These are phyloP conservation scores for Leishmania guyanensis DNA, from an alignment of 208 protist species.

Conservation along the genomic window DNA sequence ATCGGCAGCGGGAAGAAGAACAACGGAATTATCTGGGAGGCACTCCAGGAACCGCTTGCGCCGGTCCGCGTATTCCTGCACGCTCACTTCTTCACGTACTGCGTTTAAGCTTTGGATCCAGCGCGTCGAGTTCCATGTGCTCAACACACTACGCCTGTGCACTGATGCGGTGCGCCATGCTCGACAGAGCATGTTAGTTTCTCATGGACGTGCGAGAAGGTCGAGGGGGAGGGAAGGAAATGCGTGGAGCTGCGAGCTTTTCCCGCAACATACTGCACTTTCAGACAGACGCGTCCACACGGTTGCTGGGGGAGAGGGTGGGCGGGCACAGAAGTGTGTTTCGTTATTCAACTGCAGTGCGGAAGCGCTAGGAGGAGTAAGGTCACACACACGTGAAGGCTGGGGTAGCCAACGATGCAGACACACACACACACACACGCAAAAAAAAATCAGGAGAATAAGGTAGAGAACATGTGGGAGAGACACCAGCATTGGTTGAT, in stretches of 20 bases:
- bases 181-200: conserved; percentile 8
- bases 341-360: not conserved
- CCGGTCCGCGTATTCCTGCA: conserved; percentile 37
- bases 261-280: not conserved
- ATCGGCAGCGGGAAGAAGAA: conserved; percentile 49
- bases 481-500: not conserved
- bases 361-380: not conserved
- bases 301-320: not conserved
- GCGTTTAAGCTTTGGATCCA: not conserved
- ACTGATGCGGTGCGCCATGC: conserved; percentile 1
- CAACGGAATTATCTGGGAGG: conserved; percentile 40
- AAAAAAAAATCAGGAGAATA: not conserved
- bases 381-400: not conserved
- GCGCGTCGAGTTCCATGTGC: not conserved
- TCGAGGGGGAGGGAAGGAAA: not conserved
- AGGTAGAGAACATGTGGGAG: not conserved
- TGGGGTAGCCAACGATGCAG: not conserved
- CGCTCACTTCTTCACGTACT: conserved; percentile 6
- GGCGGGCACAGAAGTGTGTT: not conserved
- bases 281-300: not conserved
- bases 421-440: not conserved
- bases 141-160: not conserved
- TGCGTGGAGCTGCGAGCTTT: not conserved
- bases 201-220: not conserved
- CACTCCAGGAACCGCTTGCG: conserved; percentile 33